Percentiles rank a stretch among this genome's conserved stretches.
Evolutionary conservation across 1,139 yeast species (phyloP).

Genomic region (Blastobotrys proliferans): DNA sequence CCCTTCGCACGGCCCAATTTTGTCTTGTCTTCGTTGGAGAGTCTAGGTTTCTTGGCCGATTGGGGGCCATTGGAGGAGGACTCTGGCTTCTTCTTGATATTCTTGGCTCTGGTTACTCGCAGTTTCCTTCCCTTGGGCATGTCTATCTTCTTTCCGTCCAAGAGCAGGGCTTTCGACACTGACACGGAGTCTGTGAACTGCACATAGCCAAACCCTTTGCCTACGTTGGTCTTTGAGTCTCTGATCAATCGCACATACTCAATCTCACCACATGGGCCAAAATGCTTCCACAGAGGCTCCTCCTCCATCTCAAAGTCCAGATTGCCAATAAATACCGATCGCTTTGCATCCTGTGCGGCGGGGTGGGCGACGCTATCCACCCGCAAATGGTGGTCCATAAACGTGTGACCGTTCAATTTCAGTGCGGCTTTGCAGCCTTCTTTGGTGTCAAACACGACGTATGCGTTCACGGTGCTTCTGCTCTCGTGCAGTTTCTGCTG

Average conservation of each 20-base stretch:
- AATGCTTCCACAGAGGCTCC: slow-evolving; percentile 83
- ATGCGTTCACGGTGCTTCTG: slow-evolving; percentile 82
- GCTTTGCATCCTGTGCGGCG: slow-evolving; percentile 73
- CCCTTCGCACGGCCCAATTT: slow-evolving; percentile 74
- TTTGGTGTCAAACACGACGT: slow-evolving; percentile 64
- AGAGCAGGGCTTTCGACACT: slow-evolving; percentile 76
- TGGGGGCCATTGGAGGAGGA: not conserved
- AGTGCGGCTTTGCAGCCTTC: slow-evolving; percentile 52
- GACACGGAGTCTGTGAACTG: slow-evolving; percentile 80
- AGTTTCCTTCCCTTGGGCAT: slow-evolving; percentile 54
- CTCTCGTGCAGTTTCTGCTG: slow-evolving; percentile 72
- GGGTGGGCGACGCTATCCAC: slow-evolving; percentile 94
- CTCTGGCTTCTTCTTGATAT: slow-evolving; percentile 41
- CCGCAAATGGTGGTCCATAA: slow-evolving; percentile 71
- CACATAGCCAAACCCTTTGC: slow-evolving; percentile 96
- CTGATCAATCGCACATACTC: slow-evolving; percentile 88
- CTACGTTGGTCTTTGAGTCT: slow-evolving; percentile 89
- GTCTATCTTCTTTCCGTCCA: slow-evolving; percentile 65
- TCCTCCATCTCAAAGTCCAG: slow-evolving; percentile 90
- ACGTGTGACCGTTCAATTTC: slow-evolving; percentile 60
- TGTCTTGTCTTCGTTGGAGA: slow-evolving; percentile 53
- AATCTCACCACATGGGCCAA: slow-evolving; percentile 62
- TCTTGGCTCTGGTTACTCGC: slow-evolving; percentile 75
- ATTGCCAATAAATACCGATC: slow-evolving; percentile 90
- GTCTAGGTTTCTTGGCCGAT: slow-evolving; percentile 23